Evolutionary conservation across 2,329 filamentous ascomycete genomes (phyloP).

Genomic region (Aspergillus intermedius): DNA sequence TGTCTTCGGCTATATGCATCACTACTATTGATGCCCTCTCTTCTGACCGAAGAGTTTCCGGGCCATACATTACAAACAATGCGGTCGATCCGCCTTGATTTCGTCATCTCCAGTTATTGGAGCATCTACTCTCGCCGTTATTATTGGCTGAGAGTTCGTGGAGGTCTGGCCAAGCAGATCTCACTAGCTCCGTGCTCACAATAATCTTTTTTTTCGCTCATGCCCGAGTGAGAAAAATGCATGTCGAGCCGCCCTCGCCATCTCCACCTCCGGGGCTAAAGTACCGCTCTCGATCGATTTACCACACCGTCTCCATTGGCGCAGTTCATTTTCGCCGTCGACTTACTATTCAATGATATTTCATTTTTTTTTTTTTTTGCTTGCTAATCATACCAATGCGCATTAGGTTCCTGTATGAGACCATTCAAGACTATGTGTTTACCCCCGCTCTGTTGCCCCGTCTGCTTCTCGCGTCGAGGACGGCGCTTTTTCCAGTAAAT

Average conservation of each 20-base stretch:
- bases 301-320: constrained; percentile 15
- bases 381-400: constrained; percentile 4
- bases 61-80: background rate
- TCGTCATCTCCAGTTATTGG: constrained; percentile 15
- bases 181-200: constrained; percentile 17
- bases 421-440: constrained; percentile 55
- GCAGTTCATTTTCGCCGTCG: constrained; percentile 5
- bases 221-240: background rate
- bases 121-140: constrained; percentile 11
- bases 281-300: constrained; percentile 4
- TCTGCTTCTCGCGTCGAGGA: constrained; percentile 57
- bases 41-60: background rate
- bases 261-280: background rate
- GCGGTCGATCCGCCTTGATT: constrained; percentile 3
- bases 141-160: constrained; percentile 28
- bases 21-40: background rate
- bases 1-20: too few species aligned
- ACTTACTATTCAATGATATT: background rate
- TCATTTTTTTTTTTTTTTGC: constrained; percentile 3
- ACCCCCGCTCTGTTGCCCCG: constrained; percentile 59
- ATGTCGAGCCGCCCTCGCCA: background rate
- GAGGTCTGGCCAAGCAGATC: constrained; percentile 22
- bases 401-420: constrained; percentile 39
- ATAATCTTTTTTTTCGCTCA: background rate
- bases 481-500: constrained; percentile 81